Evolutionary conservation across 1,139 yeast genomes (phyloP).

Genomic region (Saccharomyces hybrid): DNA sequence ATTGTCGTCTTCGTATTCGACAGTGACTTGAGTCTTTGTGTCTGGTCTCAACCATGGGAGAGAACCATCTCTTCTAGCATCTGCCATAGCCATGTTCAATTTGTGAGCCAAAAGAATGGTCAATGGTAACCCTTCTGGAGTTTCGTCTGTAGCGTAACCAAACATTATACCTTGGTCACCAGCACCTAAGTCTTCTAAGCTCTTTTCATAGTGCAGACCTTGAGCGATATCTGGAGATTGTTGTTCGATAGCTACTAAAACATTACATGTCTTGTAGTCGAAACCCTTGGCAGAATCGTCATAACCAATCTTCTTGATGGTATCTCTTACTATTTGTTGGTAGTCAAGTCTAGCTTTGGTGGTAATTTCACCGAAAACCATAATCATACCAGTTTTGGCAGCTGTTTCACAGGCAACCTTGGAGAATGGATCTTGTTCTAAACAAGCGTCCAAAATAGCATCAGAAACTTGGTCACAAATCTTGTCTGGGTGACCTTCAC

Average conservation of each 20-base stretch:
- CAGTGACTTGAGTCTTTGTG: slow-evolving; percentile 98
- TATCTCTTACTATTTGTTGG: slow-evolving; percentile 96
- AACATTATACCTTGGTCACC: slow-evolving; percentile 99
- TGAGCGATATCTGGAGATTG: slow-evolving; percentile 99
- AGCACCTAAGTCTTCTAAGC: slow-evolving; percentile 96
- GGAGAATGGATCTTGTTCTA: slow-evolving; percentile 90
- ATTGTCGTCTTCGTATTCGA: slow-evolving; percentile 85
- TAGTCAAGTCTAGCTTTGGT: slow-evolving; percentile 91
- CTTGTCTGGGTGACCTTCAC: slow-evolving; percentile 99
- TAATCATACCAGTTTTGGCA: slow-evolving; percentile 96
- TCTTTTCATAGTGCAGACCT: slow-evolving; percentile 96
- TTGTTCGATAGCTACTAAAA: slow-evolving; percentile 97
- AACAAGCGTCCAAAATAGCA: slow-evolving; percentile 96
- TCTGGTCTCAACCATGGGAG: slow-evolving; percentile 98
- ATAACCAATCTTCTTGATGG: slow-evolving; percentile 97
- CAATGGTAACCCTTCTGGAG: slow-evolving; percentile 94
- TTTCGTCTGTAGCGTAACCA: slow-evolving; percentile 98
- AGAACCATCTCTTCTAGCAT: slow-evolving; percentile 93
- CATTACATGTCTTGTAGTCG: slow-evolving; percentile 98
- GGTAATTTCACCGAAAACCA: slow-evolving; percentile 99
- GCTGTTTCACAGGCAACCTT: slow-evolving; percentile 99
- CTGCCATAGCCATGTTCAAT: slow-evolving; percentile 93
- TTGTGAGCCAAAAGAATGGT: slow-evolving; percentile 91
- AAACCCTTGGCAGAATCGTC: slow-evolving; percentile 94
- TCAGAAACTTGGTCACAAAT: slow-evolving; percentile 99